These are phyloP conservation scores for Candida chilensis DNA, from an alignment of 805 yeast species.

Conservation along the genomic window DNA sequence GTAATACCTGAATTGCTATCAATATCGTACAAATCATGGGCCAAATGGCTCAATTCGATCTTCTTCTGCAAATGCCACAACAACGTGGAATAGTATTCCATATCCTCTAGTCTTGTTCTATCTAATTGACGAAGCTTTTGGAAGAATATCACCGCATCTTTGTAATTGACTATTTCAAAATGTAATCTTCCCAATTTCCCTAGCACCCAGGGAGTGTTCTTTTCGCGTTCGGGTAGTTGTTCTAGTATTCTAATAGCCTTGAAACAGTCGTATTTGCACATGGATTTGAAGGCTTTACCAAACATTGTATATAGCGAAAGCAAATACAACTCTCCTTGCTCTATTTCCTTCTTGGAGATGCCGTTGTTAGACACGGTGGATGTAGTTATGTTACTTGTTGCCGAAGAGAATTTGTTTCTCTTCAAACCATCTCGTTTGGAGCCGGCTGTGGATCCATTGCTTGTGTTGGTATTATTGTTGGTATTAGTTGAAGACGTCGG, in stretches of 20 bases:
- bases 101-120: constrained; percentile 73
- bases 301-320: constrained; percentile 39
- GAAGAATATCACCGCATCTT: constrained; percentile 61
- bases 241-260: constrained; percentile 68
- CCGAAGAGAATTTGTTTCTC: constrained; percentile 7
- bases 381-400: constrained; percentile 1
- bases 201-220: constrained; percentile 77
- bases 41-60: constrained; percentile 67
- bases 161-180: constrained; percentile 82
- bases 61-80: constrained; percentile 89
- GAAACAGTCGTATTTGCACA: constrained; percentile 64
- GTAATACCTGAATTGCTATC: constrained; percentile 67
- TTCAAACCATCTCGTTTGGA: constrained; percentile 8
- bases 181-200: constrained; percentile 73
- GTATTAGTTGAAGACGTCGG: constrained; percentile 11
- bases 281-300: constrained; percentile 54
- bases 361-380: not conserved
- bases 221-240: constrained; percentile 52
- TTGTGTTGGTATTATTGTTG: too few species aligned
- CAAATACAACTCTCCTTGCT: constrained; percentile 27
- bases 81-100: constrained; percentile 86
- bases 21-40: constrained; percentile 68
- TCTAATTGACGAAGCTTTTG: constrained; percentile 55
- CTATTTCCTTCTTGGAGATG: not conserved
- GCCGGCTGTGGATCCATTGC: constrained; percentile 1